Percentiles rank a stretch among this genome's conserved stretches.
These are phyloP conservation scores for Aspergillus pseudonomiae DNA, from an alignment of 2,329 filamentous ascomycete species.

Conservation along the genomic window DNA sequence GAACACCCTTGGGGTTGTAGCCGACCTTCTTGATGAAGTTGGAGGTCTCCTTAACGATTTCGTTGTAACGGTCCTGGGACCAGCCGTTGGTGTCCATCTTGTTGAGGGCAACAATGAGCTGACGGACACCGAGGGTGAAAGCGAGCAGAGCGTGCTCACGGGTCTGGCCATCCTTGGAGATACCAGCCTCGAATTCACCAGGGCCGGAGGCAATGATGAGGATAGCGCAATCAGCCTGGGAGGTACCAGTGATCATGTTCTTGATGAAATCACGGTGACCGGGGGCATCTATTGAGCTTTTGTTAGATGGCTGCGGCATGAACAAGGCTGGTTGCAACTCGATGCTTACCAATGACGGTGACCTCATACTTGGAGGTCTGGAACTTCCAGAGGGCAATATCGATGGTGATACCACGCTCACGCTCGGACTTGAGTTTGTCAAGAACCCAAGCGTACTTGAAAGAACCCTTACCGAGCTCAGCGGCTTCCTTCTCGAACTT, in stretches of 20 bases:
- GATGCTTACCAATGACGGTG: constrained; percentile 83
- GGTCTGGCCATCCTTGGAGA: constrained; percentile 99
- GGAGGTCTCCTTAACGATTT: constrained; percentile 99
- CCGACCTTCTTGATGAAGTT: constrained; percentile 99
- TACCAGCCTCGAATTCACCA: constrained; percentile 99
- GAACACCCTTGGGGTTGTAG: constrained; percentile 98
- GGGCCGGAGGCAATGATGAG: constrained; percentile 99
- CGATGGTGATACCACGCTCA: constrained; percentile 99
- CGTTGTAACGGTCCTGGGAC: constrained; percentile 92
- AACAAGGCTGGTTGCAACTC: background rate
- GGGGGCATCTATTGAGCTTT: constrained; percentile 71
- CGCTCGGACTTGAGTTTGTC: constrained; percentile 99
- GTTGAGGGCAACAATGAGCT: constrained; percentile 99
- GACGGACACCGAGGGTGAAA: constrained; percentile 99
- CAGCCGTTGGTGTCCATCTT: constrained; percentile 99
- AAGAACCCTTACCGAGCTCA: constrained; percentile 99
- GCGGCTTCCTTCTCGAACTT: constrained; percentile 99
- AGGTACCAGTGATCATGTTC: constrained; percentile 99
- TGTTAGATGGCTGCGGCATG: constrained; percentile 17
- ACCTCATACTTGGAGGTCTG: constrained; percentile 97
- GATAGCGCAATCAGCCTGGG: constrained; percentile 99
- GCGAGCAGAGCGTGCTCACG: constrained; percentile 99
- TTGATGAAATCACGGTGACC: constrained; percentile 99
- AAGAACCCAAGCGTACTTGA: constrained; percentile 99
- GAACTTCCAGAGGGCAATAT: constrained; percentile 99